A percentile compares a stretch with the other conserved stretches of the same genome.
phyloP scores from a whole-genome alignment of 352 stramenopile genomes.

The Elongisporangium anandrum region DNA sequence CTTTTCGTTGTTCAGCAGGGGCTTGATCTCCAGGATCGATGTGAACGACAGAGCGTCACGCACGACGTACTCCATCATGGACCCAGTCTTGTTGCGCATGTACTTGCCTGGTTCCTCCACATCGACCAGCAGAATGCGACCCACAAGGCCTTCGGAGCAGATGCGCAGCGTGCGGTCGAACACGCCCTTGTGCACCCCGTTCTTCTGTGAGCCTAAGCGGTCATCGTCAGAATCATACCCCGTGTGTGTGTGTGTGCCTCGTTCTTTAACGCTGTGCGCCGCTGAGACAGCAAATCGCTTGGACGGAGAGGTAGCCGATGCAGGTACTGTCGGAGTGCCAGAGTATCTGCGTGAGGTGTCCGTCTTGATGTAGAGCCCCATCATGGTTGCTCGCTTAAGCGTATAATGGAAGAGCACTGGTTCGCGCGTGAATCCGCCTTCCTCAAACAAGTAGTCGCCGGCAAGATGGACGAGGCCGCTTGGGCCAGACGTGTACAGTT shows the following conservation, averaged over 20 bases:
- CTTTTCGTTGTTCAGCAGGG: constrained; percentile 40
- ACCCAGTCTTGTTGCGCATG: constrained; percentile 17
- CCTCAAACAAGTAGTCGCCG: constrained; percentile 45
- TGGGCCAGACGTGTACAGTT: constrained; percentile 43
- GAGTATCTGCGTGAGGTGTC: too few relatives aligned
- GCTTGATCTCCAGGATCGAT: constrained; percentile 50
- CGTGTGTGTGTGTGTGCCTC: too few relatives aligned
- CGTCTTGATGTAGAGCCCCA: constrained; percentile 15
- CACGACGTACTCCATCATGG: constrained; percentile 27
- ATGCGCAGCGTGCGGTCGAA: constrained; percentile 37
- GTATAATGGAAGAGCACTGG: constrained; percentile 28
- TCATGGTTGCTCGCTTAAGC: constrained; percentile 22
- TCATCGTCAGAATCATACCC: too few relatives aligned
- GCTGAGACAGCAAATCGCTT: too few relatives aligned
- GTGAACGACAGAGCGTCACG: constrained; percentile 41
- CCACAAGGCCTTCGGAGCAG: constrained; percentile 27
- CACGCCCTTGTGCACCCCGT: constrained; percentile 25
- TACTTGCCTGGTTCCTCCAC: constrained; percentile 20
- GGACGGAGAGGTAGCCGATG: too few relatives aligned
- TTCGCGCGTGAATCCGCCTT: constrained; percentile 26
- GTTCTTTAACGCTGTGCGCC: too few relatives aligned
- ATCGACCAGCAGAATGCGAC: constrained; percentile 35
- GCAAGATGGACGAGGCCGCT: constrained; percentile 37
- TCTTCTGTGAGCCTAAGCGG: too few relatives aligned
- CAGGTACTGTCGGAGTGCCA: too few relatives aligned